A percentile compares a stretch with the other conserved stretches of the same genome.
Evolutionary conservation across 805 yeast species (phyloP).

Genomic region (Kregervanrija fluxuum): DNA sequence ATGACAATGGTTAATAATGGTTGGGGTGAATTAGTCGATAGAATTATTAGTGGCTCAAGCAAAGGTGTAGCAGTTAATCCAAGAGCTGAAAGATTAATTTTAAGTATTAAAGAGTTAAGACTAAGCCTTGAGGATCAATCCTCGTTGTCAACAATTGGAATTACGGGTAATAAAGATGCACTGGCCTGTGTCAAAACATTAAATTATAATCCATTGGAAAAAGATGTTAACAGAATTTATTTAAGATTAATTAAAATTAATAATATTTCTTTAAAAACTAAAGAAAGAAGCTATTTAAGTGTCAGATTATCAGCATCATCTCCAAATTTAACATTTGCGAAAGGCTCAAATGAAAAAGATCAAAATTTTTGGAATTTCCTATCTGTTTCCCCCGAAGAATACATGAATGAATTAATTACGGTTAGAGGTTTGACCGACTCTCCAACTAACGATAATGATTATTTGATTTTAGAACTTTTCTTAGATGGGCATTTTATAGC

Average conservation of each 20-base stretch:
- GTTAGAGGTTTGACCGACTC: conserved; percentile 42
- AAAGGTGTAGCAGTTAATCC: conserved; percentile 78
- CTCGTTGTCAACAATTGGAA: conserved; percentile 11
- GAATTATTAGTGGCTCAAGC: conserved; percentile 68
- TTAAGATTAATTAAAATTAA: conserved; percentile 44
- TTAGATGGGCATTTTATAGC: conserved; percentile 60
- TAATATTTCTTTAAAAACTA: conserved; percentile 10
- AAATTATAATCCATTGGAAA: conserved; percentile 56
- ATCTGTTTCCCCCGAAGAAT: conserved; percentile 65
- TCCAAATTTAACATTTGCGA: conserved; percentile 47
- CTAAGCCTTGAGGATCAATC: conserved; percentile 20
- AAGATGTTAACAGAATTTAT: conserved; percentile 53
- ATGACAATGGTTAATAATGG: conserved; percentile 48
- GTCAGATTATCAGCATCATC: conserved; percentile 48
- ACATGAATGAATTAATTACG: conserved; percentile 63
- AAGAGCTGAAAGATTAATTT: conserved; percentile 62
- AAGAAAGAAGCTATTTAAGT: conserved; percentile 39
- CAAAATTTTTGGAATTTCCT: conserved; percentile 59
- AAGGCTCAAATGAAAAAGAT: conserved; percentile 56
- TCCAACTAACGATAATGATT: conserved; percentile 42
- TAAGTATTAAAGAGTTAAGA: conserved; percentile 68
- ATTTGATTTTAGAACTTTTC: conserved; percentile 47
- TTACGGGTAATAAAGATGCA: conserved; percentile 30
- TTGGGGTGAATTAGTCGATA: conserved; percentile 82
- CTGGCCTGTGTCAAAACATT: conserved; percentile 60